Percentiles rank a stretch among this genome's conserved stretches.
Evolutionary conservation across 2,329 filamentous ascomycete genomes (phyloP).

Genomic region (Chrysoporthe cubensis): DNA sequence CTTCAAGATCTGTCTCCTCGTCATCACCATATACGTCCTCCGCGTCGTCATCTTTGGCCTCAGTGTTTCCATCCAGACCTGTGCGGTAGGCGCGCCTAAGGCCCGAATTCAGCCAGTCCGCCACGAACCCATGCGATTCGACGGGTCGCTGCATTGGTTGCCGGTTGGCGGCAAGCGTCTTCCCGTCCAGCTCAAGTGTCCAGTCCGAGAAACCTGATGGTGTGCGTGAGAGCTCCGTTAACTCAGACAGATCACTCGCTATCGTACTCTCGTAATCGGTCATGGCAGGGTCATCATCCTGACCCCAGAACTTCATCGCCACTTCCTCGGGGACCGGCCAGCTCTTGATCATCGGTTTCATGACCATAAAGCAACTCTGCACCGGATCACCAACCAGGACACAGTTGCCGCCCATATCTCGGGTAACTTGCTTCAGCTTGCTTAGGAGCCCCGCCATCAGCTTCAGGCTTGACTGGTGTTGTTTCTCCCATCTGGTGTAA

Average conservation of each 20-base stretch:
- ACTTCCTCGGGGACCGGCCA: constrained; percentile 15
- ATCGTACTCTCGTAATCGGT: constrained; percentile 1
- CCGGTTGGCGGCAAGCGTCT: neutral
- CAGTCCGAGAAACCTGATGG: constrained; percentile 11
- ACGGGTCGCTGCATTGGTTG: neutral
- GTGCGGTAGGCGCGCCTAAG: neutral
- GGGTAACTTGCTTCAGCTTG: constrained; percentile 16
- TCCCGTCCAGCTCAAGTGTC: constrained; percentile 8
- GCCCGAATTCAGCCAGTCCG: constrained; percentile 8
- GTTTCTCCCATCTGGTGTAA: constrained; percentile 15
- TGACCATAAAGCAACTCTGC: constrained; percentile 10
- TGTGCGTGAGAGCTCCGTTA: constrained; percentile 3
- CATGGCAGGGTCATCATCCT: neutral
- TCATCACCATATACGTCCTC: neutral
- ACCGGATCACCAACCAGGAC: constrained; percentile 17
- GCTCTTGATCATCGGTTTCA: constrained; percentile 7
- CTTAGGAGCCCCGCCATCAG: constrained; percentile 8
- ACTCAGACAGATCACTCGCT: neutral
- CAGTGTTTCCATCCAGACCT: neutral
- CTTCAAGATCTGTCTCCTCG: neutral
- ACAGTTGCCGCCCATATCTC: constrained; percentile 11
- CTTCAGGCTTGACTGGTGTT: constrained; percentile 12
- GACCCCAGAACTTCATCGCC: constrained; percentile 15
- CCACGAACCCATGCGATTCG: constrained; percentile 1
- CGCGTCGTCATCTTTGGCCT: neutral